phyloP scores from a whole-genome alignment of 805 yeast genomes.

The Candida boidinii region DNA sequence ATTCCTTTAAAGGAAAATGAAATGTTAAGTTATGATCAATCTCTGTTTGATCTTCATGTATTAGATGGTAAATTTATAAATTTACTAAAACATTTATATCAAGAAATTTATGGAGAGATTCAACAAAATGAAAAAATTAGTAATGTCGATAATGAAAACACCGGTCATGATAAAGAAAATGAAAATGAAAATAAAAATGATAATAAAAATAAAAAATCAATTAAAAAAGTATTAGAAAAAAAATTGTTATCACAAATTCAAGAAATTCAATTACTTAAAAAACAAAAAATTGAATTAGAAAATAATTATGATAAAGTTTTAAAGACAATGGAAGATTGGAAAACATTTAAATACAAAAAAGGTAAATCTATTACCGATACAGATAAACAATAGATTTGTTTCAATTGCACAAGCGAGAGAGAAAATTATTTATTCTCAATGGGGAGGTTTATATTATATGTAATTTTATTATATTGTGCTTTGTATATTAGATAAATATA shows the following conservation, averaged over 20 bases:
- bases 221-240: slow-evolving; percentile 3
- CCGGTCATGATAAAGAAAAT: slow-evolving; percentile 4
- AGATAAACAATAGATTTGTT: no score
- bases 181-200: slow-evolving; percentile 20
- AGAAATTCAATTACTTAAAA: slow-evolving; percentile 13
- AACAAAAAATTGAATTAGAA: slow-evolving; percentile 12
- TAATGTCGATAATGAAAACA: neutral
- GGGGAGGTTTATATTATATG: no score
- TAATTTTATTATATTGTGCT: no score
- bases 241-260: slow-evolving; percentile 6
- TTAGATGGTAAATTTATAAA: slow-evolving; percentile 10
- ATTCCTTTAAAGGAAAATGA: slow-evolving; percentile 10
- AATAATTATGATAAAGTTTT: slow-evolving; percentile 14
- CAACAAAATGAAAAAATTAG: no score
- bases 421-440: no score
- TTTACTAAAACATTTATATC: slow-evolving; percentile 11
- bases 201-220: neutral
- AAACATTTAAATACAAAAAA: slow-evolving; percentile 8
- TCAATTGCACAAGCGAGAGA: no score
- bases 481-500: no score
- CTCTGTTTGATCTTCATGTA: slow-evolving; percentile 6
- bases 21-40: slow-evolving; percentile 7
- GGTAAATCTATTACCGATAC: no score
- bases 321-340: slow-evolving; percentile 18
- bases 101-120: neutral